Base-by-base conservation (phyloP, 257 asterid genomes). In the Primulina huaijiensis region DNA sequence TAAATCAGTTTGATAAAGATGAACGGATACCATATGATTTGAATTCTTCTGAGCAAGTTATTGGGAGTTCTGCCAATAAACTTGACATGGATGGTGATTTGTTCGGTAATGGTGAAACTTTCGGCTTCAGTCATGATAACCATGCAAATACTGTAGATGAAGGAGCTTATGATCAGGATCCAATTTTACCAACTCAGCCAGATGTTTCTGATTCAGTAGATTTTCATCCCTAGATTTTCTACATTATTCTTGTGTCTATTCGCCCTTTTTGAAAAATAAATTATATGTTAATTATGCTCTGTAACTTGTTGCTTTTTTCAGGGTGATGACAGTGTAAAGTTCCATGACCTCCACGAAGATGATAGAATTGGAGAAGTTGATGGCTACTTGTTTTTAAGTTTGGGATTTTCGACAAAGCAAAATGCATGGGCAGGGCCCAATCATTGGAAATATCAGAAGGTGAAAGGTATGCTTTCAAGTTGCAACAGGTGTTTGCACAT, bases 391-490 rank as follows among this genome's bases (percentile, higher is more conserved):
- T 81, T 86, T 77, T 79, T 69, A 74, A 90, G 89, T 82, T 82
- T 90, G 85, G 97, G 96, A 68, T 82, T 91, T 73, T 74, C 90
- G 58, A 74, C 91, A 34, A 94, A 86, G 81, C 92, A 85, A 76
- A 94, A 94, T 83, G 88, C 96, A 11, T 94, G 99, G 99, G 99
- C 99, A 19, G 97, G 99, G 73, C 96, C 99, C 67, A 85, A 83
- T 77, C 99, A 94, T 43, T 94, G 99, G 99, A 94, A 91, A 75
- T 91, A 83, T 76, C 86, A 82, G 75, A 94, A 89, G 82, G 81
- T 72, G 34, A 85, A 85, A 87, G 97, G 99, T 88, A 77, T 50
- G 60, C 10, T 68, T 65, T 23, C 25, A 23, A 23, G 25, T 23
- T 23, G n/a, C 53, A 14, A 55, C 55, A 59, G 74, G 72, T 72